phyloP scores from a whole-genome alignment of 108 stramenopile species.

The Stephanodiscus triporus region DNA sequence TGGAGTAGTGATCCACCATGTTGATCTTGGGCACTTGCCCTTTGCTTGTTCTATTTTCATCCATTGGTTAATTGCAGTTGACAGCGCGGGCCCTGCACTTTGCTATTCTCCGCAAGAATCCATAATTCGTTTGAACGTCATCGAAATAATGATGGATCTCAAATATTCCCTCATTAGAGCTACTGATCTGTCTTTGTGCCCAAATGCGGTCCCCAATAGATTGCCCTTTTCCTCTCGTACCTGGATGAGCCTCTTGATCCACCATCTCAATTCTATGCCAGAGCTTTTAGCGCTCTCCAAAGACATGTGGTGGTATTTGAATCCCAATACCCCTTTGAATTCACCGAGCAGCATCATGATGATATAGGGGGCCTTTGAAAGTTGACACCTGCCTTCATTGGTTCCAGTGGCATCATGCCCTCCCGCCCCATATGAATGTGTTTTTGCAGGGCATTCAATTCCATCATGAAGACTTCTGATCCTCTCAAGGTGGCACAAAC shows the following conservation, averaged over 20 bases:
- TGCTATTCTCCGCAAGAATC: no score
- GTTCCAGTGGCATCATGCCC: neutral
- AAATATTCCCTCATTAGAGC: neutral
- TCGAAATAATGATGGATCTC: neutral
- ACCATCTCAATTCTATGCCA: slow-evolving; percentile 2
- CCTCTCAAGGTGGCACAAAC: slow-evolving; percentile 15
- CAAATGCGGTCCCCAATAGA: neutral
- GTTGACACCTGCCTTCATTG: neutral
- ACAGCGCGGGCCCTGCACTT: no score
- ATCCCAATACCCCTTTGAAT: slow-evolving; percentile 25
- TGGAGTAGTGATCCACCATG: slow-evolving; percentile 3
- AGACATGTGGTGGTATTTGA: slow-evolving; percentile 1
- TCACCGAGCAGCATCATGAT: slow-evolving; percentile 17
- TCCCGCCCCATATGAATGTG: slow-evolving; percentile 2
- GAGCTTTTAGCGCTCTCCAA: slow-evolving; percentile 4
- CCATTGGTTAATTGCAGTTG: slow-evolving; percentile 26
- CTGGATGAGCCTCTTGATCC: neutral
- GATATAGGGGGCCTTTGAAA: slow-evolving; percentile 7
- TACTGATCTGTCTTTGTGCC: neutral
- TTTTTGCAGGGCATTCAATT: neutral
- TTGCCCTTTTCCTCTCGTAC: neutral
- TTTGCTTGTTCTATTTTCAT: slow-evolving; percentile 3
- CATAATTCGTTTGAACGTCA: neutral
- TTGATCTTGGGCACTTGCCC: neutral
- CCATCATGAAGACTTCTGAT: slow-evolving; percentile 15